Evolutionary conservation across 331 rosid genomes (phyloP).

Genomic region (Rosa hybrid): DNA sequence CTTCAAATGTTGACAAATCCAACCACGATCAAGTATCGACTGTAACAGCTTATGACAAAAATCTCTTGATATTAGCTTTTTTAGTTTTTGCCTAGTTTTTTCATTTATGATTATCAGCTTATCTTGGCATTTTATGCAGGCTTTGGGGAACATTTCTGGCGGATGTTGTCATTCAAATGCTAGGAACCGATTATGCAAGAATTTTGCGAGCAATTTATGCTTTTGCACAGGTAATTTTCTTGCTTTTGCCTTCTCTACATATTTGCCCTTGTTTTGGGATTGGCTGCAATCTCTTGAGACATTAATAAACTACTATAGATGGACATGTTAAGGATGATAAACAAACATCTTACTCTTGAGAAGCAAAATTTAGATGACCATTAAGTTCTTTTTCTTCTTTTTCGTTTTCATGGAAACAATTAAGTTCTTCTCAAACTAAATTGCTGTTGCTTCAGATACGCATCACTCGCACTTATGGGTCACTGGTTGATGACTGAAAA

Average conservation of each 20-base stretch:
- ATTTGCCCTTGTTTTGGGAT: not conserved
- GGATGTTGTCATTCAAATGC: constrained; percentile 93
- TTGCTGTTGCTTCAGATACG: constrained; percentile 41
- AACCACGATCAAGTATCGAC: not conserved
- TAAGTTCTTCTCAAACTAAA: not conserved
- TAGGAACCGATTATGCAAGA: constrained; percentile 95
- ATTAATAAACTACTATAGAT: not conserved
- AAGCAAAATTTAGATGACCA: not conserved
- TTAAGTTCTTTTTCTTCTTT: not conserved
- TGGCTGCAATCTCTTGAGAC: not conserved
- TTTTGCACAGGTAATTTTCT: constrained; percentile 70
- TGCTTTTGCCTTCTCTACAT: constrained; percentile 6
- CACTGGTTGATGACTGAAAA: constrained; percentile 27
- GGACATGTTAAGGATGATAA: constrained; percentile 1
- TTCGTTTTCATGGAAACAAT: not conserved
- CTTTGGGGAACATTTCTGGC: constrained; percentile 94
- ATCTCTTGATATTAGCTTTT: not conserved
- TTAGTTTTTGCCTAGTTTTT: constrained; percentile 6
- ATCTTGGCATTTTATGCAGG: constrained; percentile 46
- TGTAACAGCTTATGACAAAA: not conserved
- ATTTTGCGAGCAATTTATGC: constrained; percentile 91
- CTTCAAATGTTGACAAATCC: not conserved
- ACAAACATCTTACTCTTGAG: not conserved
- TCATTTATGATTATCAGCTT: constrained; percentile 22
- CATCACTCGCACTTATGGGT: constrained; percentile 39